phyloP scores from a whole-genome alignment of 2,329 filamentous ascomycete species.

The Aspergillus fumigatus region DNA sequence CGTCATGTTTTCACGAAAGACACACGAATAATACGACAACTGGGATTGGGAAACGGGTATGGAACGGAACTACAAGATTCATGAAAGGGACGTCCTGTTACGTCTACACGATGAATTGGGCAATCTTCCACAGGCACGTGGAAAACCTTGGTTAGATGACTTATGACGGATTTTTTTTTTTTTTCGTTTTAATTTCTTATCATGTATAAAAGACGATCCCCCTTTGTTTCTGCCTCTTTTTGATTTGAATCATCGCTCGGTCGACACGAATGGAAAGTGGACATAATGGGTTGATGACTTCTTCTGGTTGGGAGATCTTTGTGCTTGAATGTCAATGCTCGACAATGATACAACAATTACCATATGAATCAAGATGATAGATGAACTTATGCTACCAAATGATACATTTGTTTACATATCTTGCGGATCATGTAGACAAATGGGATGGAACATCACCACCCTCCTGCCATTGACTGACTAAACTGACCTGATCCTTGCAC shows the following conservation, averaged over 20 bases:
- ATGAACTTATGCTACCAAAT: not conserved
- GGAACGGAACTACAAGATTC: slow-evolving; percentile 3
- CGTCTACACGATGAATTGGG: not conserved
- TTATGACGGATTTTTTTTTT: not conserved
- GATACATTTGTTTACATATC: not conserved
- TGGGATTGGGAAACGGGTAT: slow-evolving; percentile 1
- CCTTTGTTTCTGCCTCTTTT: not conserved
- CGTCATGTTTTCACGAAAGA: slow-evolving; percentile 6
- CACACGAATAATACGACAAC: slow-evolving; percentile 16
- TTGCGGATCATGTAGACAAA: not conserved
- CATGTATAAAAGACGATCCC: slow-evolving; percentile 13
- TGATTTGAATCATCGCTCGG: not conserved
- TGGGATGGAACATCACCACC: not conserved
- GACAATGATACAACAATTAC: not conserved
- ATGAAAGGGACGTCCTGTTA: slow-evolving; percentile 2
- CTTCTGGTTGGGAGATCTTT: not conserved
- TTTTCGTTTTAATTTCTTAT: not conserved
- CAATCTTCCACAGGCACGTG: slow-evolving; percentile 2
- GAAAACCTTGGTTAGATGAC: not conserved
- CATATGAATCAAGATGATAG: not conserved
- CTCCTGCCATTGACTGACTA: not conserved
- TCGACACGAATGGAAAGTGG: not conserved
- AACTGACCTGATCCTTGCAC: not conserved
- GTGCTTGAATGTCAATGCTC: not conserved
- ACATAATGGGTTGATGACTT: not conserved